Percentiles rank a stretch among this genome's conserved stretches.
Evolutionary conservation across 2,329 filamentous ascomycete species (phyloP).

Genomic region (Hyphodiscus sp.): DNA sequence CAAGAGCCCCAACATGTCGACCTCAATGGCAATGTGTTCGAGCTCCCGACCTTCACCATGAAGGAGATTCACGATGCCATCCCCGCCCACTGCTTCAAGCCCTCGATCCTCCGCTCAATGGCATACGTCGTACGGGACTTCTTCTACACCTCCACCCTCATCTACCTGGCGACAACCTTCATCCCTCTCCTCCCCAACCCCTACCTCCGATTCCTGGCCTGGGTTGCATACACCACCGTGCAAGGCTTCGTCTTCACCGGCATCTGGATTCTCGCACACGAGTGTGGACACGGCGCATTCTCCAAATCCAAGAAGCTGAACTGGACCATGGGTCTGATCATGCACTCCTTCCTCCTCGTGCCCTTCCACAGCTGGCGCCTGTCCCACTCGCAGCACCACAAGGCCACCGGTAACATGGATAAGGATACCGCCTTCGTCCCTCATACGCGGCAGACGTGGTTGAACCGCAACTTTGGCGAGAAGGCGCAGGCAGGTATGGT

Average conservation of each 20-base stretch:
- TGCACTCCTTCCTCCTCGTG: slow-evolving; percentile 60
- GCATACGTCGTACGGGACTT: slow-evolving; percentile 54
- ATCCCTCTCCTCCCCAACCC: slow-evolving; percentile 44
- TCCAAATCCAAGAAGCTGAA: slow-evolving; percentile 52
- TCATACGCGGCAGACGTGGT: slow-evolving; percentile 33
- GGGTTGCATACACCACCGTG: slow-evolving; percentile 55
- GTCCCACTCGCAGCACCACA: slow-evolving; percentile 64
- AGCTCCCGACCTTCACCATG: slow-evolving; percentile 30
- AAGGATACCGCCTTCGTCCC: slow-evolving; percentile 63
- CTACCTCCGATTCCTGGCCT: slow-evolving; percentile 42
- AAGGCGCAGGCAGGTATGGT: slow-evolving; percentile 29
- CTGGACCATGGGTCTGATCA: slow-evolving; percentile 55
- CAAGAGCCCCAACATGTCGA: slow-evolving; percentile 35
- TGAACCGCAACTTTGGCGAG: slow-evolving; percentile 24
- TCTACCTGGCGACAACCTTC: slow-evolving; percentile 43
- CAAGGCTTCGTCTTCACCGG: slow-evolving; percentile 64
- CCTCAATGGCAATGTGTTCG: slow-evolving; percentile 29
- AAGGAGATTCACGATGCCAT: slow-evolving; percentile 41
- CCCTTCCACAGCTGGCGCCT: slow-evolving; percentile 71
- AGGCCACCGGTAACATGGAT: slow-evolving; percentile 60
- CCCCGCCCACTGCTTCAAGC: slow-evolving; percentile 57
- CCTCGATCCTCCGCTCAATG: slow-evolving; percentile 46
- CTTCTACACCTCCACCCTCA: slow-evolving; percentile 42
- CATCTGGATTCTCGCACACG: slow-evolving; percentile 67
- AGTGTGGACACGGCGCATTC: slow-evolving; percentile 66